Percentiles rank a stretch among this genome's conserved stretches.
Evolutionary conservation across 352 stramenopile species (phyloP).

Genomic region (Phytophthora sansomeana): DNA sequence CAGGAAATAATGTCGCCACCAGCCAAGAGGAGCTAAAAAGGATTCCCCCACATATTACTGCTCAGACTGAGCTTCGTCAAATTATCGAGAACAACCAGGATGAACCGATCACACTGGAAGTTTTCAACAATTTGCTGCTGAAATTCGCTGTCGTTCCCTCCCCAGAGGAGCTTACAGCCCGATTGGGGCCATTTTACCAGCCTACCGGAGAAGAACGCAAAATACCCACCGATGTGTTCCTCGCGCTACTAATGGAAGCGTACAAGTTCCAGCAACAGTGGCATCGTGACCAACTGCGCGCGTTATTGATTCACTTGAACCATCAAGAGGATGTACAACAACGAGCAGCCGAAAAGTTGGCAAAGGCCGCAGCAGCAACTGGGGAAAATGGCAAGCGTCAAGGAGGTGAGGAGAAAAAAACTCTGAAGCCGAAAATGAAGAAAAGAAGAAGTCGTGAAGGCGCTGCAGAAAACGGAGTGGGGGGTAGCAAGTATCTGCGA

Average conservation of each 20-base stretch:
- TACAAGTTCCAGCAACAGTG: conserved; percentile 58
- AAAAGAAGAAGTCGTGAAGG: conserved; percentile 34
- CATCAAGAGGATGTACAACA: conserved; percentile 30
- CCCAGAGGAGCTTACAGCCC: conserved; percentile 38
- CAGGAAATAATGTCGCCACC: neutral
- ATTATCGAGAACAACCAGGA: conserved; percentile 44
- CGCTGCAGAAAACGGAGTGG: conserved; percentile 5
- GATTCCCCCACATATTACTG: conserved; percentile 20
- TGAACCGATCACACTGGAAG: conserved; percentile 54
- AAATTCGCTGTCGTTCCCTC: conserved; percentile 45
- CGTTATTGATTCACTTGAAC: conserved; percentile 58
- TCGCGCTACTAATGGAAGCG: conserved; percentile 53
- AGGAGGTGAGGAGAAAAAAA: conserved; percentile 4
- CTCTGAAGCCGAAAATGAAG: conserved; percentile 34
- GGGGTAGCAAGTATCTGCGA: conserved; percentile 45
- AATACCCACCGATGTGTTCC: conserved; percentile 55
- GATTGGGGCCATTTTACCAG: conserved; percentile 58
- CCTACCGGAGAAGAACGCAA: conserved; percentile 67
- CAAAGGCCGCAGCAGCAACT: neutral
- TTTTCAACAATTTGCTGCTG: conserved; percentile 60
- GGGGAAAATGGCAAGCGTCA: conserved; percentile 5
- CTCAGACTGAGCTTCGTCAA: conserved; percentile 24
- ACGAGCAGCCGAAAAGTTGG: conserved; percentile 16
- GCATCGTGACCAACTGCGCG: conserved; percentile 49
- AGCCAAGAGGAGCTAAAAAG: conserved; percentile 1